Base-by-base conservation (phyloP, 1,139 yeast species). In the Blastobotrys raffinosifermentans region DNA sequence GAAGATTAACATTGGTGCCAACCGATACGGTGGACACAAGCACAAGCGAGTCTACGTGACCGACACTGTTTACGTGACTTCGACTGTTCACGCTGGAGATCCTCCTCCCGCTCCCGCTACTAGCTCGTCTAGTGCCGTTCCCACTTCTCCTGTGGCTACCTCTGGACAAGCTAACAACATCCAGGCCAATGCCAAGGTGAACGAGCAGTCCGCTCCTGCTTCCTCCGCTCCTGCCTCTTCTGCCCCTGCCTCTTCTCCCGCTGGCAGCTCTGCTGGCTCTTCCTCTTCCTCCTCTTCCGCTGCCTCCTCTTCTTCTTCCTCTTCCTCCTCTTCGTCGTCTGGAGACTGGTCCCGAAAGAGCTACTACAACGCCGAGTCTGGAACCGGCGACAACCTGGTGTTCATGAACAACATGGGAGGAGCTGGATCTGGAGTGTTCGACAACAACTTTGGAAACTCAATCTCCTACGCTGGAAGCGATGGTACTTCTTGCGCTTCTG, bases 401-500 rank as follows among this genome's bases (percentile, higher is more conserved):
- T 89, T 89, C 70, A 71, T 89, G 68, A 89, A 89, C 70, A 74
- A 76, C 55, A 74, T 74, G 46, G 84, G 80, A 45, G 70, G 77
- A 37, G 66, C 76, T n/a, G 86, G 85, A 38, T 82, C 94, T 14
- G 96, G 96, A 65, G 73, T 72, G 32, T 86, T 85, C 80, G 84
- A 91, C 33, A 57, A 78, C 27, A 76, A 86, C 64, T 82, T 85
- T 61, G 98, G 97, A 54, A 75, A 78, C 69, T 93, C 95, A 21
- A 72, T 91, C 46, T 82, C 96, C 1, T 89, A 70, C 64, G 80
- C 85, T 43, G 81, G 72, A 45, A 51, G 80, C 10, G 84, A 86
- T 56, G 96, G 96, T 57, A 61, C 67, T 31, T 67, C 77, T 29
- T 70, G 76, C 47, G 85, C 95, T 10, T 57, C 73, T 7, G 59